Percentiles rank a stretch among this genome's conserved stretches.
Conservation (phyloP, 768 basidiomycete species). For the Mycena alexandri region DNA sequence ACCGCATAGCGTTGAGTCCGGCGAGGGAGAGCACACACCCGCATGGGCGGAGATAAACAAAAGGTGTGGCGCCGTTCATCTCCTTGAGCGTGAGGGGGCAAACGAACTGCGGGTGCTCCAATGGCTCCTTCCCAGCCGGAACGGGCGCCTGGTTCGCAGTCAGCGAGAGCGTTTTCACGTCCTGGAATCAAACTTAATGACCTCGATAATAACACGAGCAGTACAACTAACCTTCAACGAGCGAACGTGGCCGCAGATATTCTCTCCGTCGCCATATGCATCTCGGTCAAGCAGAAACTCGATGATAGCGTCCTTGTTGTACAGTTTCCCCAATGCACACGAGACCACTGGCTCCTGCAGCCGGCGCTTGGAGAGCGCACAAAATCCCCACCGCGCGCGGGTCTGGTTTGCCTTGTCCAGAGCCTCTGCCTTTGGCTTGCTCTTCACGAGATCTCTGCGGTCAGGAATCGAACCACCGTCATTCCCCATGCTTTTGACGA, state of each 20-base stretch:
- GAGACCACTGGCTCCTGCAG: slow-evolving; percentile 92
- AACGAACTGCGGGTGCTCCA: slow-evolving; percentile 78
- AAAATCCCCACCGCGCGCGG: slow-evolving; percentile 91
- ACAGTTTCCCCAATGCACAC: slow-evolving; percentile 92
- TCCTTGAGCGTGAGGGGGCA: slow-evolving; percentile 95
- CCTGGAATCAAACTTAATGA: slow-evolving; percentile 58
- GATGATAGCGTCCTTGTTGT: slow-evolving; percentile 95
- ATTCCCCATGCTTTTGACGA: slow-evolving; percentile 71
- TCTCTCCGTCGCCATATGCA: slow-evolving; percentile 90
- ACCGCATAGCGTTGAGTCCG: slow-evolving; percentile 65
- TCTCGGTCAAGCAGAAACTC: slow-evolving; percentile 89
- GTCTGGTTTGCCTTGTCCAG: slow-evolving; percentile 93
- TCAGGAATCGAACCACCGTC: slow-evolving; percentile 92
- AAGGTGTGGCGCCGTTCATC: slow-evolving; percentile 93
- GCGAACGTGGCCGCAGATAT: slow-evolving; percentile 93
- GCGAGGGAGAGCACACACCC: slow-evolving; percentile 94
- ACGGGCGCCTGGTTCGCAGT: slow-evolving; percentile 75
- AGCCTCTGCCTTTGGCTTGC: slow-evolving; percentile 84
- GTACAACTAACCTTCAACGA: slow-evolving; percentile 80
- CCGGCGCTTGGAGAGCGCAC: slow-evolving; percentile 95
- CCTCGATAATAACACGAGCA: not conserved
- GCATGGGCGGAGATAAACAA: slow-evolving; percentile 87
- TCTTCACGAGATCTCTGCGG: slow-evolving; percentile 81
- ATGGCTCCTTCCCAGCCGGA: slow-evolving; percentile 53
- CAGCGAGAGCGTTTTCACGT: slow-evolving; percentile 86